Percentiles rank a stretch among this genome's conserved stretches.
Conservation (phyloP, 2,329 filamentous ascomycete species). For the Fusarium sp. region DNA sequence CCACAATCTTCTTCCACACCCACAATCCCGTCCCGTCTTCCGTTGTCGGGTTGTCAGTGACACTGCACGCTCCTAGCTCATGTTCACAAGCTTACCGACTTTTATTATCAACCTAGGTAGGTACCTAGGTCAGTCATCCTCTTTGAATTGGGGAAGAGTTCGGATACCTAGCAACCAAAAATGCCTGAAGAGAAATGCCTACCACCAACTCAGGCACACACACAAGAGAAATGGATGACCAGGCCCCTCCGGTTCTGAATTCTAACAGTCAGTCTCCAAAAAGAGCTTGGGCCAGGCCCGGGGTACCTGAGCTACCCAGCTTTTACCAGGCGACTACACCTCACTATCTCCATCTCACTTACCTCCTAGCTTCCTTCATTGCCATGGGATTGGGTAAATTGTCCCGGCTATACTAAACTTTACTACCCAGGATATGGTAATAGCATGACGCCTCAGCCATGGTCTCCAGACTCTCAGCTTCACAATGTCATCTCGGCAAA, state of each 20-base stretch:
- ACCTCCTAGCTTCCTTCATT: conserved; percentile 8
- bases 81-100: conserved; percentile 1
- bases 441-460: conserved; percentile 8
- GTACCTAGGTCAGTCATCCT: not conserved
- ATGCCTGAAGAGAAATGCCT: not conserved
- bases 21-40: not conserved
- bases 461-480: conserved; percentile 30
- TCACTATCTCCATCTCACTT: conserved; percentile 13
- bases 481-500: conserved; percentile 29
- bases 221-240: not conserved
- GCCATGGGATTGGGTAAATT: conserved; percentile 31
- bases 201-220: not conserved
- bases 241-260: conserved; percentile 33
- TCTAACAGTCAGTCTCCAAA: conserved; percentile 35
- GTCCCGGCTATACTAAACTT: conserved; percentile 22
- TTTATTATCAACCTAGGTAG: not conserved
- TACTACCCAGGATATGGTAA: conserved; percentile 4
- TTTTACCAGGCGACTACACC: conserved; percentile 6
- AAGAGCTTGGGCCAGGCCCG: conserved; percentile 29
- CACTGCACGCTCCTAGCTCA: not conserved
- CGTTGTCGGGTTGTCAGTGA: not conserved
- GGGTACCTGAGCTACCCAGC: conserved; percentile 18
- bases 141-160: not conserved
- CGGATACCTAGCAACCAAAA: not conserved
- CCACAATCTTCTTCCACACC: not conserved